Base-by-base conservation (phyloP, 768 basidiomycete species). In the Aureoboletus auriporus region DNA sequence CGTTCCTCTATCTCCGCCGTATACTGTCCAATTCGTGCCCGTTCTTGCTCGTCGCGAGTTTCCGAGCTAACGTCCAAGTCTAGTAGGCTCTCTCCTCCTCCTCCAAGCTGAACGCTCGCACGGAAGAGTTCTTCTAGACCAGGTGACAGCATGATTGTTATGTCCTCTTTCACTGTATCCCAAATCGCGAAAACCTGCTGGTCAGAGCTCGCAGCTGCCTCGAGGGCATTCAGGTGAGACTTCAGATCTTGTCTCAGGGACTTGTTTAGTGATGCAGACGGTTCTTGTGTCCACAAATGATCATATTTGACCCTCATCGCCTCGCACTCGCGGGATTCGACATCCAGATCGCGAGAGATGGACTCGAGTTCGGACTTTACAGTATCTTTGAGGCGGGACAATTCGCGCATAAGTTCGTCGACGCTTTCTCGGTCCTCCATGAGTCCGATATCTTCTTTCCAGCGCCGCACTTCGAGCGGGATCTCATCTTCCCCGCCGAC, bases 241-340 rank as follows among this genome's bases (percentile, higher is more conserved):
- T 92, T 92, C 46, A 97, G 68, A 61, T 93, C 92, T 52, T 81
- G 80, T 12, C 93, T 75, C 47, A 88, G 65, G 6, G 74, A 68
- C 64, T 88, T 86, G 38, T 86, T 88, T 49, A 84, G 68, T 1
- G 79, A 75, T 0, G 89, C 83, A 5, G 86, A 86, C 0, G 95
- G 94, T 8, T 80, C 77, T 66, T 96, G 94, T 8, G 86, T 83
- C 86, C 91, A 97, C 27, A 80, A 65, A 55, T 93, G 85, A 28
- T 86, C 86, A 65, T 91, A 94, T 66, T 87, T 87, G 59, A 93
- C 86, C 47, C 93, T 74, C 83, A 85, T 81, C 42, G 77, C 73
- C 68, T 99, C 95, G 68, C 93, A 97, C 40, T 93, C 92, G 54
- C 83, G 73, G 30, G 81, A 83, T 68, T 98, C 96, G 34, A 71